A percentile compares a stretch with the other conserved stretches of the same genome.
Conservation (phyloP, 164 flowering plant genomes). For the Dillenia suffruticosa region DNA sequence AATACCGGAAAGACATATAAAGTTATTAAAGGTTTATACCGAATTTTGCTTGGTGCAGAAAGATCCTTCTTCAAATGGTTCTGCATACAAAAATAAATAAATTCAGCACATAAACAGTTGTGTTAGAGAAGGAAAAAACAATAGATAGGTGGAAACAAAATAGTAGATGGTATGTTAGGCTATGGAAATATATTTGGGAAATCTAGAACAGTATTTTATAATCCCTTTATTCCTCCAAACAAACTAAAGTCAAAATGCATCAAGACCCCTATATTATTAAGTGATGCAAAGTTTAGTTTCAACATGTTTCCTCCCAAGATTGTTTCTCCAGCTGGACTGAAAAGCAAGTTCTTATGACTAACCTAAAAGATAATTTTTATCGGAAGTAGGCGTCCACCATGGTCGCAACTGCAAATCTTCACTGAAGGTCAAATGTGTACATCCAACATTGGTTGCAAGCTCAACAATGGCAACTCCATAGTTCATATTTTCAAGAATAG, state of each 20-base stretch:
- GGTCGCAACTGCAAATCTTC: conserved; percentile 82
- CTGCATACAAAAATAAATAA: conserved; percentile 30
- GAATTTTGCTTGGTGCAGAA: conserved; percentile 35
- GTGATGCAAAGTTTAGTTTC: too few species aligned
- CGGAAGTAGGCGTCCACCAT: conserved; percentile 93
- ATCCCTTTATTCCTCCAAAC: too few species aligned
- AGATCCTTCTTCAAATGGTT: conserved; percentile 56
- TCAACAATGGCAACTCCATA: conserved; percentile 53
- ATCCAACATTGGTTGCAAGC: conserved; percentile 53
- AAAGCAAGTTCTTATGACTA: neutral
- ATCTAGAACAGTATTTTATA: too few species aligned
- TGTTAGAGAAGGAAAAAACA: neutral
- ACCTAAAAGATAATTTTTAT: conserved; percentile 81
- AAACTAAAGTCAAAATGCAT: too few species aligned
- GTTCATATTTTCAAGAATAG: conserved; percentile 48
- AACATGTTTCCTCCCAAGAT: too few species aligned
- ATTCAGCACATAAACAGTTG: conserved; percentile 10
- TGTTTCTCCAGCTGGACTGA: too few species aligned
- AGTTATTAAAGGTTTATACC: conserved; percentile 34
- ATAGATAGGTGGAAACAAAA: neutral
- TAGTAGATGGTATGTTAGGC: too few species aligned
- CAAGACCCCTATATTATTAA: too few species aligned
- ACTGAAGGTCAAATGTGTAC: conserved; percentile 74
- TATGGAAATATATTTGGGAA: too few species aligned
- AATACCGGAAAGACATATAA: too few species aligned